Percentiles rank a stretch among this genome's conserved stretches.
These are phyloP conservation scores for Filobasidium wieringae DNA, from an alignment of 768 basidiomycete species.

Conservation along the genomic window DNA sequence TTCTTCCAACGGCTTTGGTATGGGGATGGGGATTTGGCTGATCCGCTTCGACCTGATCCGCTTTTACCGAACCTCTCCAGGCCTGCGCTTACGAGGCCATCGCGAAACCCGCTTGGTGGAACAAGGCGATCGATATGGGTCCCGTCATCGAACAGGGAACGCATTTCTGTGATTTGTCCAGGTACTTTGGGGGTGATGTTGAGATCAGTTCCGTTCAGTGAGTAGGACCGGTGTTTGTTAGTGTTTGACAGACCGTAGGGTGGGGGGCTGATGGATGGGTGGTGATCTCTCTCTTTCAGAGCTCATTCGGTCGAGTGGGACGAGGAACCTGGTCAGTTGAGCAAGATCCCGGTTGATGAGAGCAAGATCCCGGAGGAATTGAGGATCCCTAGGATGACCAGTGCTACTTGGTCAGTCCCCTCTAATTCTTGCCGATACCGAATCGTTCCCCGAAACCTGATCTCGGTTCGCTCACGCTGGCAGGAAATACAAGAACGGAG, in stretches of 20 bases:
- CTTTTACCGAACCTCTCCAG: not conserved
- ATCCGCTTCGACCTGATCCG: not conserved
- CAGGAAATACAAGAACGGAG: slow-evolving; percentile 82
- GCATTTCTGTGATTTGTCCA: slow-evolving; percentile 91
- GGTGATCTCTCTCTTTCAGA: too few species aligned
- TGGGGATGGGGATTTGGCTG: not conserved
- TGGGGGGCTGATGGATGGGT: too few species aligned
- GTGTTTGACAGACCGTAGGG: too few species aligned
- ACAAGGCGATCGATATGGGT: slow-evolving; percentile 31
- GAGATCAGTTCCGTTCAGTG: slow-evolving; percentile 53
- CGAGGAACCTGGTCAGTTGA: slow-evolving; percentile 73
- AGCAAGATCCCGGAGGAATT: slow-evolving; percentile 69
- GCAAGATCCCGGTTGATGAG: slow-evolving; percentile 74
- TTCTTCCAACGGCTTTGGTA: too few species aligned
- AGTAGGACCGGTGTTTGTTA: too few species aligned
- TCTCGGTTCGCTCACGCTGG: not conserved
- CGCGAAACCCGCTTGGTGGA: slow-evolving; percentile 39
- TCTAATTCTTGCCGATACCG: not conserved
- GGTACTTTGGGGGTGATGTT: slow-evolving; percentile 94
- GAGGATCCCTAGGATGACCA: slow-evolving; percentile 84
- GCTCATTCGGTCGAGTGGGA: slow-evolving; percentile 85
- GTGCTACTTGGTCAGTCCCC: slow-evolving; percentile 64
- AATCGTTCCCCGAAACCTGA: not conserved
- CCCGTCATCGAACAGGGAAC: slow-evolving; percentile 48
- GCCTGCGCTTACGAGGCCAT: slow-evolving; percentile 39